These are phyloP conservation scores for Kockovaella imperatae DNA, from an alignment of 768 basidiomycete species.

Conservation along the genomic window DNA sequence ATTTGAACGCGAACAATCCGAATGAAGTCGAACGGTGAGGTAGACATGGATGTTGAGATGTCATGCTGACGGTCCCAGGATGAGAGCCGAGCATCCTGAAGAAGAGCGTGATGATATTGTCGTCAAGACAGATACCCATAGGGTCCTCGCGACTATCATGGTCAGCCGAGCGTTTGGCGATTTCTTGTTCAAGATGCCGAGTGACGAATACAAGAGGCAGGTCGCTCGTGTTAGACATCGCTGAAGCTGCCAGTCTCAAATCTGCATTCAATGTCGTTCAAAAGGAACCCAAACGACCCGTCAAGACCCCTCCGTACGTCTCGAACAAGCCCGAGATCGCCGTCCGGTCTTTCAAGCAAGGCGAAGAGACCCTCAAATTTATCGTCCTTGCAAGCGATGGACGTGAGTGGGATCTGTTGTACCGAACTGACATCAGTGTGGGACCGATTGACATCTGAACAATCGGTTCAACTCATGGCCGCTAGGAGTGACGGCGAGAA, in stretches of 20 bases:
- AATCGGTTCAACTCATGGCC: conserved; percentile 18
- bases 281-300: neutral
- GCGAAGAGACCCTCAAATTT: conserved; percentile 29
- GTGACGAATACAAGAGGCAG: neutral
- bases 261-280: neutral
- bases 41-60: neutral
- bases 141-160: conserved; percentile 16
- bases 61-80: conserved; percentile 1
- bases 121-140: conserved; percentile 1
- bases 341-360: conserved; percentile 11
- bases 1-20: conserved; percentile 86
- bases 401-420: conserved; percentile 12
- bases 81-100: conserved; percentile 20
- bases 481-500: too few species aligned
- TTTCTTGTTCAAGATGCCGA: too few species aligned
- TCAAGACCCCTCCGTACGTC: conserved; percentile 20
- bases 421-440: conserved; percentile 15
- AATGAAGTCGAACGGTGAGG: conserved; percentile 69
- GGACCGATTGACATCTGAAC: conserved; percentile 29
- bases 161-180: conserved; percentile 28
- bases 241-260: neutral
- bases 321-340: conserved; percentile 23
- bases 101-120: conserved; percentile 16
- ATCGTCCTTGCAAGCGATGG: conserved; percentile 31
- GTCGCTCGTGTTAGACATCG: too few species aligned